Base-by-base conservation (phyloP, 805 yeast genomes). In the Pichia cephalocereana region DNA sequence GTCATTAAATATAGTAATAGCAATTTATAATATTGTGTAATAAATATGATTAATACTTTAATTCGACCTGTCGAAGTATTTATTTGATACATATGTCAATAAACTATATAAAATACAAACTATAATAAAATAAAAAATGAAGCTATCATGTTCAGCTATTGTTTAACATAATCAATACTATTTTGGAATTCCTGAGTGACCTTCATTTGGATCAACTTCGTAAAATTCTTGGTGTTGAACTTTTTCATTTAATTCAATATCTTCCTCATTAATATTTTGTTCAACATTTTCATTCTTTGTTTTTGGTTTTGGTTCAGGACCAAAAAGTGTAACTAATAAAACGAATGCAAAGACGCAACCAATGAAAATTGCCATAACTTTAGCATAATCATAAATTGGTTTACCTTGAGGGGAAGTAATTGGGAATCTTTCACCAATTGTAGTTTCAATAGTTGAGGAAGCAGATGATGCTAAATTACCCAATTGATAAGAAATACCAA, bases 381-480 rank as follows among this genome's bases (percentile, higher is more conserved):
- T 76, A 2, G 78, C 77, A 54, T 80, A 80, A 56, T 80, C 70
- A 53, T 68, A 76, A 39, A 63, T 50, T 14, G 28, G 45, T 17
- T 56, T 55, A 46, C 74, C 71, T 26, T 54, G 45, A 2, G 52
- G 50, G 50, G 62, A 59, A 18, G 54, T 53, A 11, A 72, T 47
- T 51, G 78, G 78, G 68, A 79, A 80, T 38, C 67, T 53, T 53
- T 74, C 77, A 50, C 86, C 86, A 52, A 81, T 72, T 19, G 79
- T 77, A 31, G 82, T 66, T 64, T 81, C 85, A 53, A 81, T 81
- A 15, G 86, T 81, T 0, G 84, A 76, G 1, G 83, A 76, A 3
- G 86, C 85, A 38, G 82, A 76, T 1, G 83, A 76, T 23, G 79
- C 80, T 58, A 81, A 69, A 65, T 81, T 82, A 68, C 87, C 87